A percentile compares a stretch with the other conserved stretches of the same genome.
phyloP scores from a whole-genome alignment of 2,329 filamentous ascomycete species.

The Arachnomyces sp. region DNA sequence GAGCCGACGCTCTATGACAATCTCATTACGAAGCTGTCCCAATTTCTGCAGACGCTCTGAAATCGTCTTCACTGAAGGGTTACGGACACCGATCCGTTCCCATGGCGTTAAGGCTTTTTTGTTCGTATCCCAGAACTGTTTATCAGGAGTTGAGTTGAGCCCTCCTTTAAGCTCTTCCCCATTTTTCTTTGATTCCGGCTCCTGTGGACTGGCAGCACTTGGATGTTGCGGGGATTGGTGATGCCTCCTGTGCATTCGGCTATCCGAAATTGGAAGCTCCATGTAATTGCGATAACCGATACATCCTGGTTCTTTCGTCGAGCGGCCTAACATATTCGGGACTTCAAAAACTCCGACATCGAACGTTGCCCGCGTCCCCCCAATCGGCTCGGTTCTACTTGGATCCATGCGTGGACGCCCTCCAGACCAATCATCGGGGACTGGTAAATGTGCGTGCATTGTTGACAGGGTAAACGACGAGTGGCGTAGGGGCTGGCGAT shows the following conservation, averaged over 20 bases:
- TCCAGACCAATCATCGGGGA: slow-evolving; percentile 30
- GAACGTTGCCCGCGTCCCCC: slow-evolving; percentile 31
- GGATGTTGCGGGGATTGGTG: slow-evolving; percentile 2
- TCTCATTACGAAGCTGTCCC: slow-evolving; percentile 26
- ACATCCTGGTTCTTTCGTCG: slow-evolving; percentile 40
- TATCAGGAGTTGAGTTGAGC: slow-evolving; percentile 27
- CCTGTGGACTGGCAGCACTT: background rate
- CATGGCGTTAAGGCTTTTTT: slow-evolving; percentile 31
- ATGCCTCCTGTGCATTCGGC: background rate
- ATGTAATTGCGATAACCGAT: slow-evolving; percentile 42
- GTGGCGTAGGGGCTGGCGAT: slow-evolving; percentile 33
- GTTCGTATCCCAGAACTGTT: slow-evolving; percentile 30
- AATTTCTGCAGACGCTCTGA: slow-evolving; percentile 29
- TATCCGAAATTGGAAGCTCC: slow-evolving; percentile 38
- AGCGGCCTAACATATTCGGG: slow-evolving; percentile 42
- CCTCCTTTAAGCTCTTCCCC: slow-evolving; percentile 19
- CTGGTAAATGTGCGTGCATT: slow-evolving; percentile 38
- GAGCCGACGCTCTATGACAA: slow-evolving; percentile 22
- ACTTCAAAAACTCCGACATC: slow-evolving; percentile 41
- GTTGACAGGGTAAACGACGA: slow-evolving; percentile 35
- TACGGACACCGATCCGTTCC: slow-evolving; percentile 35
- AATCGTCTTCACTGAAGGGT: slow-evolving; percentile 26
- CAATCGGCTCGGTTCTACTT: slow-evolving; percentile 8
- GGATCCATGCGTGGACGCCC: slow-evolving; percentile 10
- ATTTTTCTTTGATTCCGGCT: slow-evolving; percentile 14